Percentiles rank a stretch among this genome's conserved stretches.
phyloP scores from a whole-genome alignment of 1,284 basidiomycete genomes.

The Naganishia liquefaciens region DNA sequence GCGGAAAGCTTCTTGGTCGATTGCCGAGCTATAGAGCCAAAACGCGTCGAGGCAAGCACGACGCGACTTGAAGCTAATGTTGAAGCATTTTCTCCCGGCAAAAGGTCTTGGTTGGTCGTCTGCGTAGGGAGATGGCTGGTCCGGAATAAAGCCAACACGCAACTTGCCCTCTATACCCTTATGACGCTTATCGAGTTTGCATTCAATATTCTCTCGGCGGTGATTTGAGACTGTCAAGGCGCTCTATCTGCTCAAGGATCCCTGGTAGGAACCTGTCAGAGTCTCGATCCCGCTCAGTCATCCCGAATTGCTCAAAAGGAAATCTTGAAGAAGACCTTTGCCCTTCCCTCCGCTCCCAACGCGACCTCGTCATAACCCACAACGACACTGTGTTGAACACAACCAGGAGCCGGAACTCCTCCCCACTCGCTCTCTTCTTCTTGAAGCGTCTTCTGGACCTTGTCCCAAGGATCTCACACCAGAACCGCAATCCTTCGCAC shows the following conservation, averaged over 20 bases:
- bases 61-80: neutral
- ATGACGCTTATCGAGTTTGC: neutral
- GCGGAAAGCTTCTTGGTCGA: no score
- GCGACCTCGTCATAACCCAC: neutral
- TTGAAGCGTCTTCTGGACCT: slow-evolving; percentile 3
- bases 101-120: slow-evolving; percentile 3
- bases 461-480: slow-evolving; percentile 14
- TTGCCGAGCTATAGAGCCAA: no score
- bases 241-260: slow-evolving; percentile 20
- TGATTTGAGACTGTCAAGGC: neutral
- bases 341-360: neutral
- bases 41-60: neutral
- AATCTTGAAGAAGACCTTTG: neutral
- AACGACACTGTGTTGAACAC: neutral
- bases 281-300: slow-evolving; percentile 24
- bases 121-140: slow-evolving; percentile 5
- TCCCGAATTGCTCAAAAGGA: slow-evolving; percentile 24
- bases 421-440: neutral
- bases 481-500: neutral
- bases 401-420: slow-evolving; percentile 4
- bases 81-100: slow-evolving; percentile 9
- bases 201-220: slow-evolving; percentile 12
- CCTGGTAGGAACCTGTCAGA: slow-evolving; percentile 27
- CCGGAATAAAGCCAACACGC: neutral
- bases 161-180: slow-evolving; percentile 4